These are phyloP conservation scores for Datura wrightii DNA, from an alignment of 257 asterid species.

Conservation along the genomic window DNA sequence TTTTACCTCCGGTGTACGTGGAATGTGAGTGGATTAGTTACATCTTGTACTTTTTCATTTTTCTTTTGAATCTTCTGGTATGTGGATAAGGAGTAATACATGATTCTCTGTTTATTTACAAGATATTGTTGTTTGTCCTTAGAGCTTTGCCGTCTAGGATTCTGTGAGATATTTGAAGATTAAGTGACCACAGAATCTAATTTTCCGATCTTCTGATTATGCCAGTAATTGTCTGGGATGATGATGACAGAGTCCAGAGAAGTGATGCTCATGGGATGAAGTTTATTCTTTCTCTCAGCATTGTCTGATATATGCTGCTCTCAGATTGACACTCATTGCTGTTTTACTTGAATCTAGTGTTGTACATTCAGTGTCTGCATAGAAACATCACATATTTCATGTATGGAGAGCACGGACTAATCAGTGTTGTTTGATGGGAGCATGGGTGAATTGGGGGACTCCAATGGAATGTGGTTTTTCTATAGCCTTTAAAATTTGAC, in stretches of 20 bases:
- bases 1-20: constrained; percentile 48
- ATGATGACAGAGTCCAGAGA: background rate
- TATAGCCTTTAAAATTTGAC: background rate
- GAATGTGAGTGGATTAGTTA: constrained; percentile 59
- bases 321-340: background rate
- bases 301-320: background rate
- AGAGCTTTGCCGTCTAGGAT: background rate
- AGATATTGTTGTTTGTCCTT: background rate
- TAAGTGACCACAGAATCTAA: background rate
- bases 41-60: background rate
- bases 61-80: background rate
- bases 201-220: background rate
- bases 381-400: background rate
- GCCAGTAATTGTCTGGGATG: background rate
- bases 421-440: background rate
- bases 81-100: background rate
- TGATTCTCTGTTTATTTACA: background rate
- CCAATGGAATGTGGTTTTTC: background rate
- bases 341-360: background rate
- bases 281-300: background rate
- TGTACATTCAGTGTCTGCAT: background rate
- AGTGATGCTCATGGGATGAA: background rate
- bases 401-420: background rate
- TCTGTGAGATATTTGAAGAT: background rate
- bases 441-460: background rate